A percentile compares a stretch with the other conserved stretches of the same genome.
These are phyloP conservation scores for Solanum paucissectum DNA, from an alignment of 257 asterid genomes.

Conservation along the genomic window DNA sequence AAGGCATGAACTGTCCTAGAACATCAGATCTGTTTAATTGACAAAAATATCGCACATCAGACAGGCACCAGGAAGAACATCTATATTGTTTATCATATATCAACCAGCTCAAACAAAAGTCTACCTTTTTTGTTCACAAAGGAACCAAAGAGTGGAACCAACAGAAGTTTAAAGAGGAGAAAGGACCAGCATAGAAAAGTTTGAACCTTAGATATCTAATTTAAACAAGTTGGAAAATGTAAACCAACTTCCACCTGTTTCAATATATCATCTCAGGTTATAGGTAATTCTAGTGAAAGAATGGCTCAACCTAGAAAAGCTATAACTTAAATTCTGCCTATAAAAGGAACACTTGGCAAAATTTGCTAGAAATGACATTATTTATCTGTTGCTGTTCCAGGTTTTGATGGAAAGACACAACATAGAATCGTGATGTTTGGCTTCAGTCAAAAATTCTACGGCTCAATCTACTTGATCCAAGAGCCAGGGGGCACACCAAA, in stretches of 20 bases:
- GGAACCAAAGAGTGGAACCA: not conserved
- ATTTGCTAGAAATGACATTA: not conserved
- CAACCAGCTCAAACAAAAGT: not conserved
- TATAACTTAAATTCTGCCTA: not conserved
- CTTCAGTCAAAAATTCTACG: not conserved
- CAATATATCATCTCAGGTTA: not conserved
- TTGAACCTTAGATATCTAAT: not conserved
- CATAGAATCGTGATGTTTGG: not conserved
- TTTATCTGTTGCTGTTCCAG: not conserved
- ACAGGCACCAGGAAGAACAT: not conserved
- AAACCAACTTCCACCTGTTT: not conserved
- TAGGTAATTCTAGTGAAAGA: not conserved
- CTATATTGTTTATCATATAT: not conserved
- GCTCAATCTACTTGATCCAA: not conserved
- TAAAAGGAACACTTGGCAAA: not conserved
- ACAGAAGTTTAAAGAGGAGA: not conserved
- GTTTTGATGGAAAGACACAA: not conserved
- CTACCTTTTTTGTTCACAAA: not conserved
- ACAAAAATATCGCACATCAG: not conserved
- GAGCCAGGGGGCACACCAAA: not conserved
- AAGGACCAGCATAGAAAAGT: not conserved
- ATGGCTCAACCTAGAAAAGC: not conserved
- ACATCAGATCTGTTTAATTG: conserved; percentile 56
- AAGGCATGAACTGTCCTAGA: conserved; percentile 92
- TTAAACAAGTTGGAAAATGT: not conserved